phyloP scores from a whole-genome alignment of 169 alveolate species.

The Plasmodium knowlesi region DNA sequence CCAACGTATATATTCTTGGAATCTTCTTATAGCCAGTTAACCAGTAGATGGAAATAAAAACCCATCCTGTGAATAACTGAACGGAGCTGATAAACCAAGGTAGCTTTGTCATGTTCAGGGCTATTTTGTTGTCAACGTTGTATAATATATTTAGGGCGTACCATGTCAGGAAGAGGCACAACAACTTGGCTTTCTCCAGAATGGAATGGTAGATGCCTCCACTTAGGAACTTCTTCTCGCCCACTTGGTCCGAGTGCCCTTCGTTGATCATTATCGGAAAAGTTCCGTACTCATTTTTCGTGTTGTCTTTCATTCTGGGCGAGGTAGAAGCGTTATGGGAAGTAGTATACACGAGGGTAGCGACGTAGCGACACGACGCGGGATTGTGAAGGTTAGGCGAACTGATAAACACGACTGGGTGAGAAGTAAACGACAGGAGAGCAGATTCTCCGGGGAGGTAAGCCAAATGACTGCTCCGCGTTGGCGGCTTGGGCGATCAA shows the following conservation, averaged over 20 bases:
- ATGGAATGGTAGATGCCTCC: neutral
- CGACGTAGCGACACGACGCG: no score
- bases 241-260: constrained; percentile 18
- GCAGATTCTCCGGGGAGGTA: neutral
- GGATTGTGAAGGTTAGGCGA: neutral
- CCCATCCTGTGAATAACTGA: constrained; percentile 86
- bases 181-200: constrained; percentile 10
- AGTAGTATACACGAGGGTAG: neutral
- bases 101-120: constrained; percentile 80
- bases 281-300: constrained; percentile 63
- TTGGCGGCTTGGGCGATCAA: neutral
- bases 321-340: neutral
- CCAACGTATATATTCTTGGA: constrained; percentile 75
- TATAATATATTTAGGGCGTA: constrained; percentile 83
- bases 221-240: neutral
- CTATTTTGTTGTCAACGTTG: constrained; percentile 84
- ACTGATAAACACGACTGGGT: neutral
- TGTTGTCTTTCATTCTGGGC: constrained; percentile 39
- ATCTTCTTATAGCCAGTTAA: constrained; percentile 66
- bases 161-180: constrained; percentile 80
- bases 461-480: neutral
- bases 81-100: constrained; percentile 84
- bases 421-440: no score
- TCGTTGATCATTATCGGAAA: constrained; percentile 72
- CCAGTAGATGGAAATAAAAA: constrained; percentile 74